phyloP scores from a whole-genome alignment of 2,329 filamentous ascomycete species.

The Monosporascus sp. region DNA sequence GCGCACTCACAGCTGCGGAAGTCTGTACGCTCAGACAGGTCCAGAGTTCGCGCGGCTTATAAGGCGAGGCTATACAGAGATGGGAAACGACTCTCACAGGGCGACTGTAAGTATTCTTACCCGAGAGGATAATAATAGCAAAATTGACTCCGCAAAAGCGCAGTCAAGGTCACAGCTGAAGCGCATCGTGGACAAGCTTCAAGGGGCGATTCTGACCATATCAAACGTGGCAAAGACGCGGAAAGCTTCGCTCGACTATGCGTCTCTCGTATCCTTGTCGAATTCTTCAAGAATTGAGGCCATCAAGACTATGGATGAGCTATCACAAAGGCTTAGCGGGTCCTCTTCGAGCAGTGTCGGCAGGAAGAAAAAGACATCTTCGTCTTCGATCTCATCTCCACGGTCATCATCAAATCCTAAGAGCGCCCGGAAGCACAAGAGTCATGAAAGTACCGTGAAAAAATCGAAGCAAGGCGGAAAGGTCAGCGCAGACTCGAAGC shows the following conservation, averaged over 20 bases:
- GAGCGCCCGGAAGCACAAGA: not conserved
- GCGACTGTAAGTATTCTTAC: slow-evolving; percentile 37
- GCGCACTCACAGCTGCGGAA: slow-evolving; percentile 26
- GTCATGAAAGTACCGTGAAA: not conserved
- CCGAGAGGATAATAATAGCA: not conserved
- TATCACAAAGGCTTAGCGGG: slow-evolving; percentile 32
- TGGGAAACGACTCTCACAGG: slow-evolving; percentile 37
- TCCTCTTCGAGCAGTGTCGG: not conserved
- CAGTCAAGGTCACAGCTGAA: slow-evolving; percentile 33
- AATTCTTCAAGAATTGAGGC: slow-evolving; percentile 42
- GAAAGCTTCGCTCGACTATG: slow-evolving; percentile 36
- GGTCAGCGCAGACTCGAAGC: not conserved
- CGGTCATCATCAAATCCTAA: not conserved
- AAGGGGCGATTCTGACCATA: slow-evolving; percentile 34
- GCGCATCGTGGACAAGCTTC: slow-evolving; percentile 37
- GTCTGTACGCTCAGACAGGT: slow-evolving; percentile 34
- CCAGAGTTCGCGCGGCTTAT: slow-evolving; percentile 38
- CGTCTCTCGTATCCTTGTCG: slow-evolving; percentile 41
- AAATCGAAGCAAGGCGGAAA: not conserved
- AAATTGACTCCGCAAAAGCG: slow-evolving; percentile 19
- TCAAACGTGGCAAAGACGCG: slow-evolving; percentile 30
- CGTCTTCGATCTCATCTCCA: not conserved
- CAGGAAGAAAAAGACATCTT: not conserved
- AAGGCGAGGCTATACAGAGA: slow-evolving; percentile 32
- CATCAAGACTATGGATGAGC: slow-evolving; percentile 40